phyloP scores from a whole-genome alignment of 2,329 filamentous ascomycete genomes.

The Zymoseptoria tritici region DNA sequence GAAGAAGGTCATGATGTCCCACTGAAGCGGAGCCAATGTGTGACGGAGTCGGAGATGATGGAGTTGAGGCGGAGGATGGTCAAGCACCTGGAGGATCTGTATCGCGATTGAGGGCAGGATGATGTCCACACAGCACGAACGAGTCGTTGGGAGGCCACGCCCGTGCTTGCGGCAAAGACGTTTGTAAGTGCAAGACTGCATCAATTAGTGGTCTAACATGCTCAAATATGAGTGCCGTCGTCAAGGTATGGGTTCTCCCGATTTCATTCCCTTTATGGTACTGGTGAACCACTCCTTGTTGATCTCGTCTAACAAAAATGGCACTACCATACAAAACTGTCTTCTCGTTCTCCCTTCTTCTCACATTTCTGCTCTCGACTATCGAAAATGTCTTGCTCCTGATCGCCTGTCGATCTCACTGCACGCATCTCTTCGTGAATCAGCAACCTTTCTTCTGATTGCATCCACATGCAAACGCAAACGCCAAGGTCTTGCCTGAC shows the following conservation, averaged over 20 bases:
- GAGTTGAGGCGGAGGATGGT: slow-evolving; percentile 31
- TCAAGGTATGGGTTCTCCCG: background rate
- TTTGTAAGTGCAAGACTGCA: background rate
- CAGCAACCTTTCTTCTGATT: background rate
- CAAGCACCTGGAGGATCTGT: slow-evolving; percentile 33
- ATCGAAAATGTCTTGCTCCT: background rate
- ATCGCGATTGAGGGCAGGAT: slow-evolving; percentile 27
- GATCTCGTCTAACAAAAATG: background rate
- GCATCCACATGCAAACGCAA: background rate
- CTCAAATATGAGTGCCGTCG: background rate
- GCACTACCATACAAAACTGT: background rate
- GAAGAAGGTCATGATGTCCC: background rate
- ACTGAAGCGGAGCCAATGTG: slow-evolving; percentile 22
- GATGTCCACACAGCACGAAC: background rate
- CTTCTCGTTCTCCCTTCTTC: background rate
- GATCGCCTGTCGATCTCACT: background rate
- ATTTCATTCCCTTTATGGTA: background rate
- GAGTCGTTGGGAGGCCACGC: background rate
- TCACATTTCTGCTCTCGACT: background rate
- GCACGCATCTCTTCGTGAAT: background rate
- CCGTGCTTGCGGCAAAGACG: background rate
- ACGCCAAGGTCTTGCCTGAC: background rate
- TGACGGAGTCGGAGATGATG: slow-evolving; percentile 28
- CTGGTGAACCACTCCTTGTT: background rate
- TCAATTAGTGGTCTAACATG: background rate